Conservation (phyloP, 345 rosid genomes). For the Bretschneidera sinensis region DNA sequence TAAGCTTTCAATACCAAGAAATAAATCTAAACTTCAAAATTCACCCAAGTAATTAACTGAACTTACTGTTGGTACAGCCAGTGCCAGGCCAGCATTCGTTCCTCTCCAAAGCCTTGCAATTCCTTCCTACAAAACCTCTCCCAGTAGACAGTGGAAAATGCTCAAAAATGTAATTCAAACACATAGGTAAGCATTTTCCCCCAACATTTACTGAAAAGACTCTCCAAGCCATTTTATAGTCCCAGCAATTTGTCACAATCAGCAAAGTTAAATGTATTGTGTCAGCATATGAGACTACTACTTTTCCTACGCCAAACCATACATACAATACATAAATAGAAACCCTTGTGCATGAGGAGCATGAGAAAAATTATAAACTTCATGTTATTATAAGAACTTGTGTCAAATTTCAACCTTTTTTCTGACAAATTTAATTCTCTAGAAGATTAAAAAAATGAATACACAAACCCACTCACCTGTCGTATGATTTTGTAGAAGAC, state of each 20-base stretch:
- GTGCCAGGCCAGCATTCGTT: slow-evolving; percentile 90
- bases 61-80: slow-evolving; percentile 87
- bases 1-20: slow-evolving; percentile 1
- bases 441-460: too few species aligned
- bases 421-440: too few species aligned
- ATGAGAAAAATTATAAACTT: too few species aligned
- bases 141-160: slow-evolving; percentile 14
- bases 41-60: background rate
- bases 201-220: background rate
- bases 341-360: too few species aligned
- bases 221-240: background rate
- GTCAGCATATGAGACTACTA: too few species aligned
- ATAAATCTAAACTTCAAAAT: background rate
- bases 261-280: too few species aligned
- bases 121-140: slow-evolving; percentile 66
- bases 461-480: slow-evolving; percentile 59
- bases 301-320: too few species aligned
- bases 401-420: too few species aligned
- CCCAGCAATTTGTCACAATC: background rate
- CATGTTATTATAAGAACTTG: too few species aligned
- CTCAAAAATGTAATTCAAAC: background rate
- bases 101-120: slow-evolving; percentile 91
- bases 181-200: slow-evolving; percentile 8
- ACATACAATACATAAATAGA: too few species aligned
- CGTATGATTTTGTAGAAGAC: slow-evolving; percentile 82